Evolutionary conservation across 2,329 filamentous ascomycete species (phyloP), one percentile per base, ranked within the genome.

Genomic region (Sarocladium oryzae): DNA sequence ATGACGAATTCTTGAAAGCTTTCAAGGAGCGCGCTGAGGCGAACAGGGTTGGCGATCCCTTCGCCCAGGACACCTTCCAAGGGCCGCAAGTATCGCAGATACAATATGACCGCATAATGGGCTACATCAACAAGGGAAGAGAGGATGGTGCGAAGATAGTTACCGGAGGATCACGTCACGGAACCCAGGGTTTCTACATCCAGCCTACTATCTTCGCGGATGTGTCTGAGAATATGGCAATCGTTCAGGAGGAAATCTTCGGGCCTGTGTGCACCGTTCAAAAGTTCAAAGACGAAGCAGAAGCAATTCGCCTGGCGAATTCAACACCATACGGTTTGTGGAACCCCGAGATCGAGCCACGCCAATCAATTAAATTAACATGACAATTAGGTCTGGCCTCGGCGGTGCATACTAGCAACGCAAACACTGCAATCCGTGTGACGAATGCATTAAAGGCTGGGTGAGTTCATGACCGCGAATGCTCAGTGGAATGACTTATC

Each of bases 11-110:
- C 60, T 64, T 86, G 51, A 66, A 72, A 30, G 64, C 65, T 8
- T 85, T 85, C 66, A 79, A 78, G 53, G 69, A 77, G 10, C 67
- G 78, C 52, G 71, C 82, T 32, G 69, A 73, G 50, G 78, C 74
- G 51, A 73, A 79, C 18, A 51, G 54, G 21, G 73, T 56, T 16
- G 55, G 57, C 15, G 46, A 53, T 40, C 55, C 54, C 32, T 57
- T 51, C 52, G 35, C 50, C 15, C 21, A 36, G 13, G 50, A 50
- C 3, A 84, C 54, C 8, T 57, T 52, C 52, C 41, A 46, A 20
- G 41, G 41, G 11, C 41, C 41, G 4, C 20, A 28, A 23, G n/a
- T 6, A 9, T 7, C 5, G 9, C 5, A 20, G 41, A 20, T 21
- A 9, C 41, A 46, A n/a, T 46, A 28, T 16, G 41, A 46, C n/a